Evolutionary conservation across 768 basidiomycete genomes (phyloP).

Genomic region (Postia placenta): DNA sequence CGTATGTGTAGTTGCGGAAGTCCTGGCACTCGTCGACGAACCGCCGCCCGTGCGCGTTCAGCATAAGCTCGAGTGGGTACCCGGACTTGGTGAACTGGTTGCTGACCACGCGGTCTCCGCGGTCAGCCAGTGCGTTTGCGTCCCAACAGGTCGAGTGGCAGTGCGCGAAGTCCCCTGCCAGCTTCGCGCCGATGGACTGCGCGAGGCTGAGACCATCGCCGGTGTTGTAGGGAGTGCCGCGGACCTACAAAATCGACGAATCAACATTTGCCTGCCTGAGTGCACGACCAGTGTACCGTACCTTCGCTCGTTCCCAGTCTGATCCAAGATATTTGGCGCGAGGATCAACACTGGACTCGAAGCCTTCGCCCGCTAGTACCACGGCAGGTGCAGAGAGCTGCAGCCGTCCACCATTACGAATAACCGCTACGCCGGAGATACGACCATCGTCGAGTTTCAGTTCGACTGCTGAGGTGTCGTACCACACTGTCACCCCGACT

Average conservation of each 20-base stretch:
- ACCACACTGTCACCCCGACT: constrained; percentile 52
- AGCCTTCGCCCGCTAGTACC: constrained; percentile 62
- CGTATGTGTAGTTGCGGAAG: constrained; percentile 70
- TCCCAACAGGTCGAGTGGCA: constrained; percentile 75
- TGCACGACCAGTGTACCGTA: too few relatives aligned
- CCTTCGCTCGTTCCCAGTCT: constrained; percentile 53
- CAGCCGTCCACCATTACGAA: constrained; percentile 29
- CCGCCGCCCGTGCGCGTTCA: constrained; percentile 48
- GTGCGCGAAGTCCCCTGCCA: constrained; percentile 53
- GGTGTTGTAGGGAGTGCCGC: constrained; percentile 67
- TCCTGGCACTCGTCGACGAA: constrained; percentile 73
- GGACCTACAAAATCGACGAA: too few relatives aligned
- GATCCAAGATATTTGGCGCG: constrained; percentile 50
- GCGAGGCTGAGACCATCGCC: constrained; percentile 61
- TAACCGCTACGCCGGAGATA: constrained; percentile 42
- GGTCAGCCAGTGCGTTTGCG: constrained; percentile 44
- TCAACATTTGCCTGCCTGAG: too few relatives aligned
- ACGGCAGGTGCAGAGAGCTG: constrained; percentile 39
- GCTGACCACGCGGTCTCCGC: constrained; percentile 51
- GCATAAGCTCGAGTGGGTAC: constrained; percentile 66
- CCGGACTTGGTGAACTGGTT: constrained; percentile 74
- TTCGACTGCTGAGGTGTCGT: constrained; percentile 40
- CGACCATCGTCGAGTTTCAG: constrained; percentile 32
- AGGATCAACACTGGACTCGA: constrained; percentile 49
- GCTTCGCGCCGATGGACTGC: constrained; percentile 40